Evolutionary conservation across 2,329 filamentous ascomycete species (phyloP), one percentile per base, ranked within the genome.

Genomic region (Bipolaris gigantea): DNA sequence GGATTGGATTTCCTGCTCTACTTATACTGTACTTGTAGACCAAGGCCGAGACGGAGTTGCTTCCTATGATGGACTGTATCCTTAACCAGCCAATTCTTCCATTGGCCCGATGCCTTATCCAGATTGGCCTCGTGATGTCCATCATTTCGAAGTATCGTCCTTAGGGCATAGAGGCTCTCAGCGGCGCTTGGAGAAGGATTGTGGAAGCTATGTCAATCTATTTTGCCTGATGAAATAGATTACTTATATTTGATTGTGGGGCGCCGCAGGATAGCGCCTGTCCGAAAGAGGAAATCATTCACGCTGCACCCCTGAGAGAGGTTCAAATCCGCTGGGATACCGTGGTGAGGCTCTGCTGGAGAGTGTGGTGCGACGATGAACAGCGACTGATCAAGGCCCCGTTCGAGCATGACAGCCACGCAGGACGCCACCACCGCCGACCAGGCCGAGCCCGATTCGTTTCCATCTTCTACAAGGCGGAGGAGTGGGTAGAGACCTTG

Each of bases 221-320:
- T 21, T 27, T 48, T 33, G 54, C 53, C 57, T 55, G 59, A 34
- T 50, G 32, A 40, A 33, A 49, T 60, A 57, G 19, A 59, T 57
- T 30, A 30, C 9, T 38, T 51, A 47, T 25, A 35, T 43, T 57
- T 53, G 49, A 60, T 58, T 58, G 55, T 48, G 50, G 56, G 48
- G 42, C 48, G 43, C 56, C 53, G 38, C 27, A 46, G 21, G 34
- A 40, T 15, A 50, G 36, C 40, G 27, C 40, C 32, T 43, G n/a
- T 4, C 30, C 25, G 16, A 43, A 43, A 43, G 27, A 32, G 40
- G 27, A 43, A 25, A 43, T 19, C 15, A 15, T 32, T 33, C 40
- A 43, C 21, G 40, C 40, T 43, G 27, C 16, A 32, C n/a, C 27
- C 25, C 13, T 18, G 39, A 42, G 15, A 30, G 39, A 42, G 39